Evolutionary conservation across 495 filamentous ascomycete species (phyloP), one percentile per base, ranked within the genome.

Genomic region (Trichoderma virens): DNA sequence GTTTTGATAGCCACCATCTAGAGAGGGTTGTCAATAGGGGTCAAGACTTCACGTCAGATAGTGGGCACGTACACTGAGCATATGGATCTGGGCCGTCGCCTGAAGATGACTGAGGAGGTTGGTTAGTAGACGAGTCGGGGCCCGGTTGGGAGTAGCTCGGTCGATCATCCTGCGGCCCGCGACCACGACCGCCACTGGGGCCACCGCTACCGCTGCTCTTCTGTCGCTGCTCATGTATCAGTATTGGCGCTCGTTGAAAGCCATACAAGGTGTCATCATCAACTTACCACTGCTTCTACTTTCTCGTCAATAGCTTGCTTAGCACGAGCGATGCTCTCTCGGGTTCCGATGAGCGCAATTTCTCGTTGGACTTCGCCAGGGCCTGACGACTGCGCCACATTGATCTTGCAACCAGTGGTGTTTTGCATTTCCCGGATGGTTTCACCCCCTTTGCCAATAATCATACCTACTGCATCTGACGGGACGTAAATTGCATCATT

Each of bases 371-470:
- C 76, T 67, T 93, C 90, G 65, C 78, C 79, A 34, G 86, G 83
- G 25, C 87, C 88, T 3, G 82, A 85, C 3, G 88, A 83, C 61
- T 84, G 86, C 28, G 90, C 88, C 20, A 94, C 90, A 65, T 94
- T 94, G 79, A 94, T 93, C 78, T 93, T 92, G 81, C 90, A 94
- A 27, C 88, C 88, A 0, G 90, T 92, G 5, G 79, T 83, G 67
- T 87, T 88, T 65, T 92, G 86, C 68, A 96, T 94, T 72, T 90
- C 85, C 60, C 90, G 90, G 65, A 96, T 92, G 72, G 96, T 96
- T 77, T 96, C 92, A 69, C 92, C 92, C 70, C 90, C 91, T 78
- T 95, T 96, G 66, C 92, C 92, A 90, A 92, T 78, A 88, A 78
- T 72, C 90, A 94, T 94, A 61, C 90, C 90, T 25, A 94, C 90